phyloP scores from a whole-genome alignment of 176 grass and related monocot species.

The Leersia perrieri region DNA sequence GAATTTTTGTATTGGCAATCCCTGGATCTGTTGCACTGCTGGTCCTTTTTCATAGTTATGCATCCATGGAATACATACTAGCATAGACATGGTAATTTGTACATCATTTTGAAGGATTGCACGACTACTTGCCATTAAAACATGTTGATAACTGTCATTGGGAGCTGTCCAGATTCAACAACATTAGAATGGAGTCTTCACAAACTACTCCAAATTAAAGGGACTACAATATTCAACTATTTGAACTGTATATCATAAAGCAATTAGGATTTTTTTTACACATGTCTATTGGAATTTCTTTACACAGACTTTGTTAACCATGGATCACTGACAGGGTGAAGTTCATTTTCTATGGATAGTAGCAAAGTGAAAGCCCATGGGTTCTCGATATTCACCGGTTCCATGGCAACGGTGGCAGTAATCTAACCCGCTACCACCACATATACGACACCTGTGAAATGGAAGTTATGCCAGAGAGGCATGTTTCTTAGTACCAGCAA shows the following conservation, averaged over 20 bases:
- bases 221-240: not conserved
- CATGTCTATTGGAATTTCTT: too few species aligned
- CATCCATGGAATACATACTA: too few species aligned
- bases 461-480: not conserved
- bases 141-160: too few species aligned
- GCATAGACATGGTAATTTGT: too few species aligned
- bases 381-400: slow-evolving; percentile 72
- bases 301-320: not conserved
- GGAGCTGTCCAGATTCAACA: too few species aligned
- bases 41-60: too few species aligned
- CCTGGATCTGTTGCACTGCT: too few species aligned
- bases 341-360: slow-evolving; percentile 21
- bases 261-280: too few species aligned
- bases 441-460: slow-evolving; percentile 59
- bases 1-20: too few species aligned
- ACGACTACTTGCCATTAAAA: too few species aligned
- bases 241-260: not conserved
- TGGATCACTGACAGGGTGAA: not conserved
- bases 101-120: too few species aligned
- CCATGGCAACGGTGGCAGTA: slow-evolving; percentile 68
- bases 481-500: not conserved
- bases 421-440: slow-evolving; percentile 65
- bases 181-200: not conserved
- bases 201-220: not conserved
- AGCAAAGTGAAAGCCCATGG: slow-evolving; percentile 75